Evolutionary conservation across 257 asterid species (phyloP), one percentile per base, ranked within the genome.

Genomic region (Oldenlandia corymbosa): DNA sequence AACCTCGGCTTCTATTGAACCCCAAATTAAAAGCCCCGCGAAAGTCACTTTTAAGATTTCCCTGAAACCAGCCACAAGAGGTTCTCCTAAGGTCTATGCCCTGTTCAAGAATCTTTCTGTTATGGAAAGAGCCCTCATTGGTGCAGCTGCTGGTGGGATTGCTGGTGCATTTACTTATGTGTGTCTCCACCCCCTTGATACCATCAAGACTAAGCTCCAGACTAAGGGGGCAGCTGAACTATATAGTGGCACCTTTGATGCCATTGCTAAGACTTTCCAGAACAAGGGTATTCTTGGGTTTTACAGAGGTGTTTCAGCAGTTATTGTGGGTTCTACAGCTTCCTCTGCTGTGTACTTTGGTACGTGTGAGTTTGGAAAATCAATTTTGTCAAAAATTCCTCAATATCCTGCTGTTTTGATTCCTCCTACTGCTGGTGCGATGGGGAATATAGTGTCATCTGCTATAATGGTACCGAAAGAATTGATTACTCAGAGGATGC

Each of bases 331-430:
- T 6, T 93, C 99, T 7, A 84, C 99, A 0, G 86, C 85, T 61
- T 93, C 99, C 4, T 93, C 99, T 32, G 96, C 97, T n/a, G 92
- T 93, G 51, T 93, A 93, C 55, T 93, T 93, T 68, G 97, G 99
- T 48, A 93, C 97, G 6, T 93, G 99, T 70, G 97, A 93, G 78
- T 90, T 90, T 69, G 99, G 99, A 3, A 93, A 93, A 66, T 93
- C 97, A 34, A 43, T 93, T 47, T 64, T 93, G 75, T 84, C 97
- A 5, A 84, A 77, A 74, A 68, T 81, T 26, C 78, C 48, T 17
- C 68, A 74, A 21, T 93, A 60, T 36, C 97, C 99, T 36, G 64
- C 84, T 34, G 45, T 93, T 48, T 67, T 93, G 75, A 93, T 93
- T 63, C 99, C 99, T 65, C 99, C 99, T 0, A 84, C 95, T 50